These are phyloP conservation scores for Acorus calamus DNA, from an alignment of 106 monocot genomes.

Conservation along the genomic window DNA sequence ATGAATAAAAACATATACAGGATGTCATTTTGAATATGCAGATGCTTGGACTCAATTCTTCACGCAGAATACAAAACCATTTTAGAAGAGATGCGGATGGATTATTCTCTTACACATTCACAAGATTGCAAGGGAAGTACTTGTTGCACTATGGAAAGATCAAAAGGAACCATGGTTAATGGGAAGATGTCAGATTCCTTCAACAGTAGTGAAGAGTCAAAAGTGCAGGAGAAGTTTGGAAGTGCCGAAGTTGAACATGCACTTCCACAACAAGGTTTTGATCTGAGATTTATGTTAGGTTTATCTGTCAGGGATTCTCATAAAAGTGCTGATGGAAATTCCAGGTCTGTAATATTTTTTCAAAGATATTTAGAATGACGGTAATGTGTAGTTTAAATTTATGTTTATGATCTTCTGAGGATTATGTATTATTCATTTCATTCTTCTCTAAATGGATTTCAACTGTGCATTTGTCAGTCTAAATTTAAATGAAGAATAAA, in stretches of 20 bases:
- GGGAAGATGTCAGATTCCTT: slow-evolving; percentile 4
- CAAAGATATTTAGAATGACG: background rate
- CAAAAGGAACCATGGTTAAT: slow-evolving; percentile 15
- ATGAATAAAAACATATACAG: too few species aligned
- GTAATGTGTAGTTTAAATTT: background rate
- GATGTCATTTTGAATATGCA: slow-evolving; percentile 9
- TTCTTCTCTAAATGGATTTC: background rate
- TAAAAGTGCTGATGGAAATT: slow-evolving; percentile 9
- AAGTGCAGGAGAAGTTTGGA: slow-evolving; percentile 3
- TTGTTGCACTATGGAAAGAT: background rate
- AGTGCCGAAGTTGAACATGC: slow-evolving; percentile 7
- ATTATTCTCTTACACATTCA: slow-evolving; percentile 32
- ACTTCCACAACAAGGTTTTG: slow-evolving; percentile 18
- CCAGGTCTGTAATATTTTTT: slow-evolving; percentile 44
- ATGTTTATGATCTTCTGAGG: background rate
- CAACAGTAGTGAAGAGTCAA: slow-evolving; percentile 4
- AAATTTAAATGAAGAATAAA: too few species aligned
- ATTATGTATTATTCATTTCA: background rate
- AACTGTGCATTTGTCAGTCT: too few species aligned
- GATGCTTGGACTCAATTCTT: slow-evolving; percentile 83
- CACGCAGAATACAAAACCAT: slow-evolving; percentile 90
- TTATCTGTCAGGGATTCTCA: slow-evolving; percentile 19
- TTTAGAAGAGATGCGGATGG: slow-evolving; percentile 77
- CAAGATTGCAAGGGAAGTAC: slow-evolving; percentile 12
- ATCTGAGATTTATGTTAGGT: slow-evolving; percentile 29